phyloP scores from a whole-genome alignment of 2,329 filamentous ascomycete genomes.

The Neoarthrinium moseri region DNA sequence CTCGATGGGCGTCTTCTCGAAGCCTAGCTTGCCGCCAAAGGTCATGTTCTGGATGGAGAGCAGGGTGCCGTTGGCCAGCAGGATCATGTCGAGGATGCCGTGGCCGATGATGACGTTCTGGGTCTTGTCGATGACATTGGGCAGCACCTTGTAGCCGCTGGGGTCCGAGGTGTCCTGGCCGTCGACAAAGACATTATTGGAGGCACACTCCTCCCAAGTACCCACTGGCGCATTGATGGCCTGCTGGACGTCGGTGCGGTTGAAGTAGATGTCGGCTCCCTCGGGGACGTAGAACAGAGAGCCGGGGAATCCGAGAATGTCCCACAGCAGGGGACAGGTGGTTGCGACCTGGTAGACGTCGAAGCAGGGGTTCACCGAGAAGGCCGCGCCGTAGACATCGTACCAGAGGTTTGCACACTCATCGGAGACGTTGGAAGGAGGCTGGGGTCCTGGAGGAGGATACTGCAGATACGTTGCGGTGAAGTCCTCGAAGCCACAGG shows the following conservation, averaged over 20 bases:
- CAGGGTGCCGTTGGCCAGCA: constrained; percentile 68
- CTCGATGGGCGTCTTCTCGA: constrained; percentile 57
- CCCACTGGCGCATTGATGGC: constrained; percentile 62
- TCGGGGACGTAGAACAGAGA: constrained; percentile 60
- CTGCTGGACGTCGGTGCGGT: constrained; percentile 66
- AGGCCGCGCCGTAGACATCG: constrained; percentile 48
- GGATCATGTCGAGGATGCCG: constrained; percentile 67
- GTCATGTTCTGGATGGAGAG: constrained; percentile 80
- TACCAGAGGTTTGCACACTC: constrained; percentile 54
- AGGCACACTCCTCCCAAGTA: constrained; percentile 24
- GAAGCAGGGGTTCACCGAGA: constrained; percentile 65
- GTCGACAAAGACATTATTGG: constrained; percentile 33
- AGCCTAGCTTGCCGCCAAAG: constrained; percentile 70
- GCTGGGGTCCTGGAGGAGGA: constrained; percentile 59
- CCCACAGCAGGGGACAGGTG: constrained; percentile 67
- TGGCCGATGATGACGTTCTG: constrained; percentile 73
- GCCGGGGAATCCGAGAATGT: constrained; percentile 57
- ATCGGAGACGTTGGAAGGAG: constrained; percentile 36
- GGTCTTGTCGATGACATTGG: constrained; percentile 70
- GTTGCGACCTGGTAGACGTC: constrained; percentile 66
- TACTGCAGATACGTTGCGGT: constrained; percentile 56
- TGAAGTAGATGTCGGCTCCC: constrained; percentile 66
- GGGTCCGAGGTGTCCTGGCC: constrained; percentile 50
- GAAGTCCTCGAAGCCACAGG: constrained; percentile 58
- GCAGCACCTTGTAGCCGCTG: constrained; percentile 58